These are phyloP conservation scores for Endocalyx cinctus DNA, from an alignment of 2,329 filamentous ascomycete species.

Conservation along the genomic window DNA sequence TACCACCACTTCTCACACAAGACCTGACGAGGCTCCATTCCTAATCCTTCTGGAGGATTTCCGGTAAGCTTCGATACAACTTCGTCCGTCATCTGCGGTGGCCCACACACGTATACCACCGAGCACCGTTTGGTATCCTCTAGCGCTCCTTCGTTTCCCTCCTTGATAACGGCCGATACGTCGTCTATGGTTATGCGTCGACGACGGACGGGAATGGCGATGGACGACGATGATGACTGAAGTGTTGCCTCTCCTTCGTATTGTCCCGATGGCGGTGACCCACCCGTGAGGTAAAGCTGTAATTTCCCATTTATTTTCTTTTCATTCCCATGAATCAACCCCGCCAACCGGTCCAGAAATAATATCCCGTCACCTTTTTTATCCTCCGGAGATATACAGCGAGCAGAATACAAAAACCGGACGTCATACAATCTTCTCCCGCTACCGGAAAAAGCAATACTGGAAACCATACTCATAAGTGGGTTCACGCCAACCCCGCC, in stretches of 20 bases:
- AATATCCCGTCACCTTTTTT: too few species aligned
- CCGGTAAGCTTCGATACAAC: constrained; percentile 46
- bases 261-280: constrained; percentile 6
- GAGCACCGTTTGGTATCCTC: constrained; percentile 36
- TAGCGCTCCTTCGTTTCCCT: constrained; percentile 27
- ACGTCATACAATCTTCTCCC: too few species aligned
- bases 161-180: constrained; percentile 34
- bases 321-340: too few species aligned
- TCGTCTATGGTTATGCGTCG: constrained; percentile 41
- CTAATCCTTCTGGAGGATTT: constrained; percentile 22
- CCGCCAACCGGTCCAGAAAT: constrained; percentile 45
- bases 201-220: constrained; percentile 26
- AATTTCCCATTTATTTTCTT: constrained; percentile 36
- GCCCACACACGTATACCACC: constrained; percentile 64
- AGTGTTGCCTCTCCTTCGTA: constrained; percentile 9
- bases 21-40: constrained; percentile 42
- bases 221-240: too few species aligned
- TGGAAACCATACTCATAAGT: constrained; percentile 72
- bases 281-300: constrained; percentile 42
- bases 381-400: too few species aligned
- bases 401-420: too few species aligned
- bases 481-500: constrained; percentile 83
- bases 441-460: too few species aligned
- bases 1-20: constrained; percentile 64
- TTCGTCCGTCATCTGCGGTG: constrained; percentile 64